These are phyloP conservation scores for Przewalskia tangutica DNA, from an alignment of 257 asterid genomes.

Conservation along the genomic window DNA sequence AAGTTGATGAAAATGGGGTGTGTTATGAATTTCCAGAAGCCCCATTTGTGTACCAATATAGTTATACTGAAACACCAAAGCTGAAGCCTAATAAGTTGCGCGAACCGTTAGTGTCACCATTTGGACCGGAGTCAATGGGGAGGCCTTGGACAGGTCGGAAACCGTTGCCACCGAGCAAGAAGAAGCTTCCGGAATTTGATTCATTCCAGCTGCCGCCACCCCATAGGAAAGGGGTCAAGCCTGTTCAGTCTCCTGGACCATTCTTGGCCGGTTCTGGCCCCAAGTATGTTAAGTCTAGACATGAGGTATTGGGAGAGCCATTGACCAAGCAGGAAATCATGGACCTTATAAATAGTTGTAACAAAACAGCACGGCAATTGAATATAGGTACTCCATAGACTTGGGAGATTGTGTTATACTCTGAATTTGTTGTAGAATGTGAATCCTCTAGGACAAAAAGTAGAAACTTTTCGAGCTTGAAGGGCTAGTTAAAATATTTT, in stretches of 20 bases:
- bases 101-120: constrained; percentile 83
- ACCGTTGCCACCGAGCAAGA: constrained; percentile 71
- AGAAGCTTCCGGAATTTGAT: constrained; percentile 76
- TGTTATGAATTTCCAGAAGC: constrained; percentile 72
- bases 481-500: not conserved
- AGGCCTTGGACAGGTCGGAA: constrained; percentile 89
- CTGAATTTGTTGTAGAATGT: not conserved
- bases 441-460: not conserved
- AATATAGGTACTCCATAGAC: constrained; percentile 45
- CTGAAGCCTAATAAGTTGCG: constrained; percentile 65
- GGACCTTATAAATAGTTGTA: constrained; percentile 44
- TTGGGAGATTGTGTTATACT: not conserved
- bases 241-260: constrained; percentile 96
- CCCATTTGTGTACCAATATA: constrained; percentile 81
- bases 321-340: constrained; percentile 59
- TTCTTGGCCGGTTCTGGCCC: constrained; percentile 79
- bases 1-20: constrained; percentile 60
- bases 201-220: constrained; percentile 81
- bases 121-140: constrained; percentile 65
- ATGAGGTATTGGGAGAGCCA: constrained; percentile 71
- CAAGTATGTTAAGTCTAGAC: constrained; percentile 53
- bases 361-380: constrained; percentile 51
- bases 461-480: not conserved
- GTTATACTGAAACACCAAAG: constrained; percentile 93
- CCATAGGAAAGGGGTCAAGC: constrained; percentile 82